These are phyloP conservation scores for Curvularia lunata DNA, from an alignment of 2,329 filamentous ascomycete genomes.

Conservation along the genomic window DNA sequence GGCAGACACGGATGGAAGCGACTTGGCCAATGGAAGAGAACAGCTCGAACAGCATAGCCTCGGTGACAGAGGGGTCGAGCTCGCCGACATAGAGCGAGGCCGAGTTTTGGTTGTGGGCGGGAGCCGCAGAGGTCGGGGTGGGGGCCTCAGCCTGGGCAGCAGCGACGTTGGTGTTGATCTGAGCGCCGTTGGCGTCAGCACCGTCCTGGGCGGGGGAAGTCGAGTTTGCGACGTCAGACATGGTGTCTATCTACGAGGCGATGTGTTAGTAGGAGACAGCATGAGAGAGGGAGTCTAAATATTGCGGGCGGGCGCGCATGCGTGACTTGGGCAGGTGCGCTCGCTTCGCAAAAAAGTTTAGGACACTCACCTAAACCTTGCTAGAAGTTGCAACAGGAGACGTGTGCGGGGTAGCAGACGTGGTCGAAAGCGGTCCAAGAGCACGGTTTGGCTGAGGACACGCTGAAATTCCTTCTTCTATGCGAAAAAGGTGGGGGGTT, in stretches of 20 bases:
- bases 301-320: slow-evolving; percentile 40
- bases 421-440: slow-evolving; percentile 24
- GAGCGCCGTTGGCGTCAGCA: slow-evolving; percentile 68
- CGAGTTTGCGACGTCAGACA: slow-evolving; percentile 55
- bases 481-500: slow-evolving; percentile 25
- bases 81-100: slow-evolving; percentile 99
- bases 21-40: slow-evolving; percentile 99
- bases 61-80: slow-evolving; percentile 95
- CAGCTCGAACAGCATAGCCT: slow-evolving; percentile 99
- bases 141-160: slow-evolving; percentile 69
- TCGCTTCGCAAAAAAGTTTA: slow-evolving; percentile 42
- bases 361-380: slow-evolving; percentile 36
- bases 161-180: slow-evolving; percentile 76
- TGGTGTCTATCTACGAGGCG: slow-evolving; percentile 36
- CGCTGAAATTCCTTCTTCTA: slow-evolving; percentile 28
- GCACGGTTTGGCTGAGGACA: slow-evolving; percentile 30
- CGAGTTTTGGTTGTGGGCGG: slow-evolving; percentile 82
- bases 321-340: slow-evolving; percentile 37
- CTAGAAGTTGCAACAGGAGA: slow-evolving; percentile 30
- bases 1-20: slow-evolving; percentile 98
- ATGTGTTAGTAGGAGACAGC: slow-evolving; percentile 28
- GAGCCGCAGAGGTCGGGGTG: slow-evolving; percentile 72
- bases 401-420: slow-evolving; percentile 28
- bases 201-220: slow-evolving; percentile 68
- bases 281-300: slow-evolving; percentile 9